Evolutionary conservation across 78 protist genomes (phyloP).

Genomic region (Neovahlkampfia damariscottae): DNA sequence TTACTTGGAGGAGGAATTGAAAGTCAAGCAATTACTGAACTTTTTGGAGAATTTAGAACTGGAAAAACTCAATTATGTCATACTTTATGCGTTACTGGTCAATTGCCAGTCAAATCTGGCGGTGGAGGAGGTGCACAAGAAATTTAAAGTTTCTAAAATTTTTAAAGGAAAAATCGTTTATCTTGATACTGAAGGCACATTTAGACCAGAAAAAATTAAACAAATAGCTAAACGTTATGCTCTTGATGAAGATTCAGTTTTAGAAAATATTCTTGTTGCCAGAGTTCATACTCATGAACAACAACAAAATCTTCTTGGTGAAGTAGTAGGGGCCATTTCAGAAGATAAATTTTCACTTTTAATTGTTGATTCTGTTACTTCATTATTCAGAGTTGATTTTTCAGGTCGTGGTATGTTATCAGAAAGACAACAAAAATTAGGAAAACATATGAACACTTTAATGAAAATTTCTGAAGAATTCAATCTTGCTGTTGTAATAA

Average conservation of each 20-base stretch:
- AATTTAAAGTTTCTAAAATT: not conserved
- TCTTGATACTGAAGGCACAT: slow-evolving; percentile 98
- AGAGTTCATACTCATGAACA: slow-evolving; percentile 97
- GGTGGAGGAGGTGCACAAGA: slow-evolving; percentile 97
- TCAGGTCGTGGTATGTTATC: slow-evolving; percentile 95
- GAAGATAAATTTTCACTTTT: slow-evolving; percentile 45
- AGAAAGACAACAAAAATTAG: slow-evolving; percentile 93
- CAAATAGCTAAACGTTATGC: slow-evolving; percentile 80
- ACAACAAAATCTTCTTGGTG: slow-evolving; percentile 65
- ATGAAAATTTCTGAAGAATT: slow-evolving; percentile 89
- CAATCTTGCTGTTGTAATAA: slow-evolving; percentile 95
- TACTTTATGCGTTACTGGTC: slow-evolving; percentile 91
- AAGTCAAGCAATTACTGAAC: slow-evolving; percentile 96
- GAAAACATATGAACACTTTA: slow-evolving; percentile 74
- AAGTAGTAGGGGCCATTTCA: slow-evolving; percentile 14
- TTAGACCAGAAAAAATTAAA: slow-evolving; percentile 94
- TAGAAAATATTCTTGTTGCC: slow-evolving; percentile 97
- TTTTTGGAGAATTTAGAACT: slow-evolving; percentile 98
- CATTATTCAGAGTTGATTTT: slow-evolving; percentile 93
- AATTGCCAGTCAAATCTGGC: slow-evolving; percentile 60
- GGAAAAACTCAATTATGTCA: slow-evolving; percentile 99
- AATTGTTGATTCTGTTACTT: slow-evolving; percentile 93
- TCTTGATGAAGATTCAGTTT: slow-evolving; percentile 57
- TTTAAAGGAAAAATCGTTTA: slow-evolving; percentile 39
- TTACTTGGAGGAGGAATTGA: slow-evolving; percentile 96